Evolutionary conservation across 1,139 yeast genomes (phyloP), one percentile per base, ranked within the genome.

Genomic region (Kazachstania sp.): DNA sequence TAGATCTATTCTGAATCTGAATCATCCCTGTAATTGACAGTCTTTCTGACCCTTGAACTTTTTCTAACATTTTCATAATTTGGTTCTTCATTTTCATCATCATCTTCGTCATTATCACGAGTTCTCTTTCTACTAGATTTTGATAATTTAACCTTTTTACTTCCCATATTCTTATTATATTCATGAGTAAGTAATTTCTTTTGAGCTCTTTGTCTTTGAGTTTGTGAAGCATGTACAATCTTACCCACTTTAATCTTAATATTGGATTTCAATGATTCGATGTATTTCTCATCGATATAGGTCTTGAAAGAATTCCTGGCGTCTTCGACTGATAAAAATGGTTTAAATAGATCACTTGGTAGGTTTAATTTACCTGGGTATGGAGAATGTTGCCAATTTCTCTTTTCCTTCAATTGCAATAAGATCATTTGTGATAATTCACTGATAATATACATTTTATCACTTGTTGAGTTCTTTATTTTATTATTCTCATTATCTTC

Each of bases 351-450:
- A 57, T 86, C 95, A 12, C 72, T 66, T 0, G 94, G 83, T 28
- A 87, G 65, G 34, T 77, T 77, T 29, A 84, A 64, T 55, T 81
- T 83, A 0, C 92, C 94, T 0, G 95, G 95, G 80, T 92, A 88
- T 0, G 90, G 79, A 31, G 81, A 77, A 51, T 85, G 71, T 20
- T 77, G 75, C 95, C 95, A 86, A 44, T 72, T 73, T 57, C 74
- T 78, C 16, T 64, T 60, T 39, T 77, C 83, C 43, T 83, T 78
- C 37, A 77, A 67, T 49, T 76, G 79, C 49, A 81, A 75, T 41
- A 88, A 71, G 4, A 79, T 69, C 51, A 83, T 66, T 63, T 86
- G 95, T 1, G 88, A 73, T 41, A 87, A 63, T 57, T 88, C 97
- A 1, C 95, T 77, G 11, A 86, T 69, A 43, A 80, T 62, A 60